Conservation (phyloP, 441 rosid species). For the Raphanus hybrid region DNA sequence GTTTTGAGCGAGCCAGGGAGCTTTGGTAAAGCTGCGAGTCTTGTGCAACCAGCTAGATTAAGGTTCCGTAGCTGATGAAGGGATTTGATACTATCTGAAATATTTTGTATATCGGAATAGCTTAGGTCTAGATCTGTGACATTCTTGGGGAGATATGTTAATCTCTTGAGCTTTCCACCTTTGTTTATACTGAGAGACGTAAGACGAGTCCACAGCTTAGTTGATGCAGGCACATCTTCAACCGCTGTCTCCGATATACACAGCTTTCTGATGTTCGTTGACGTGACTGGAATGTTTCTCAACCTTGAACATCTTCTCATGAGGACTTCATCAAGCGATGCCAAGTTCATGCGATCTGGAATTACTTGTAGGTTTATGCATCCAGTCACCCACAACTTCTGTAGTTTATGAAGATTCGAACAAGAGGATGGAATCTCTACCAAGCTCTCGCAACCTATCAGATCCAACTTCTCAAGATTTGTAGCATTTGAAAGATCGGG, state of each 20-base stretch:
- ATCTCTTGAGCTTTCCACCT: not conserved
- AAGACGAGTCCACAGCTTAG: not conserved
- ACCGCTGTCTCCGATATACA: not conserved
- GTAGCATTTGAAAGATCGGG: too few species aligned
- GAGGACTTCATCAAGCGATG: not conserved
- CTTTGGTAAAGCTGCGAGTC: conserved; percentile 22
- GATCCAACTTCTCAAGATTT: too few species aligned
- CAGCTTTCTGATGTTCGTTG: not conserved
- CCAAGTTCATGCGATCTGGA: not conserved
- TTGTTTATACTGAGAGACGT: not conserved
- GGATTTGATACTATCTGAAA: conserved; percentile 21
- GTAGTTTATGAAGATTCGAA: not conserved
- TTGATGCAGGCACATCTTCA: conserved; percentile 1
- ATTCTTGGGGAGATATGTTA: not conserved
- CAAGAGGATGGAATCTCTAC: not conserved
- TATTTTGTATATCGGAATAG: not conserved
- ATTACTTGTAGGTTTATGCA: not conserved
- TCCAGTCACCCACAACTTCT: not conserved
- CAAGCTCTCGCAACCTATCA: too few species aligned
- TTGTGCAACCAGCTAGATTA: not conserved
- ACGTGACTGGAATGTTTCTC: not conserved
- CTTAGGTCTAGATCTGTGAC: not conserved
- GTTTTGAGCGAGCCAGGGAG: not conserved
- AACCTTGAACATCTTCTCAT: not conserved
- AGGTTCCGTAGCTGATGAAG: not conserved